Conservation (phyloP, 2,329 filamentous ascomycete genomes). For the Aspergillus fructus region DNA sequence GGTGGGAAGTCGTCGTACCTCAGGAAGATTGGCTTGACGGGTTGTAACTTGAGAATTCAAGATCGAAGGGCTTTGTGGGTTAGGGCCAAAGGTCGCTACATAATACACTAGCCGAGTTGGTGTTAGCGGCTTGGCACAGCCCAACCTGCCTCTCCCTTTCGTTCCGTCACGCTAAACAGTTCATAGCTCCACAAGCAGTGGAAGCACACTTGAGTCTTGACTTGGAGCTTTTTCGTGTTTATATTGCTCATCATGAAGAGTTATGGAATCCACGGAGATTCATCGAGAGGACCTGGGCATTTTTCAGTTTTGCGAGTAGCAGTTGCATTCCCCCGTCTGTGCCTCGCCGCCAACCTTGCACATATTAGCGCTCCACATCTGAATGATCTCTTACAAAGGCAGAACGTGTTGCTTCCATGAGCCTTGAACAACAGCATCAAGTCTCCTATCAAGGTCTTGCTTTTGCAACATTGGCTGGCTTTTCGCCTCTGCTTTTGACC, state of each 20-base stretch:
- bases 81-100: constrained; percentile 46
- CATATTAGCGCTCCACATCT: not conserved
- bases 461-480: not conserved
- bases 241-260: not conserved
- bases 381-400: not conserved
- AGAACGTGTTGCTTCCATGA: not conserved
- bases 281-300: not conserved
- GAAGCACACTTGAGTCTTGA: not conserved
- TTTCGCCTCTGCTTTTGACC: not conserved
- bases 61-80: constrained; percentile 44
- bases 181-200: not conserved
- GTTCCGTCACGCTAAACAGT: not conserved
- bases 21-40: constrained; percentile 45
- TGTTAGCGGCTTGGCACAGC: constrained; percentile 28
- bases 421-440: not conserved
- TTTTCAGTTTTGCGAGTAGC: not conserved
- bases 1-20: constrained; percentile 41
- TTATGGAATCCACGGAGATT: not conserved
- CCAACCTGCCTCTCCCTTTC: not conserved
- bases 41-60: constrained; percentile 43
- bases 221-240: not conserved
- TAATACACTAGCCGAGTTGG: constrained; percentile 35
- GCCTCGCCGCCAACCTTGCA: not conserved
- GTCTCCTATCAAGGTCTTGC: too few species aligned
- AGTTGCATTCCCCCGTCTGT: not conserved